Evolutionary conservation across 2,329 filamentous ascomycete species (phyloP).

Genomic region (Fusarium siculi): DNA sequence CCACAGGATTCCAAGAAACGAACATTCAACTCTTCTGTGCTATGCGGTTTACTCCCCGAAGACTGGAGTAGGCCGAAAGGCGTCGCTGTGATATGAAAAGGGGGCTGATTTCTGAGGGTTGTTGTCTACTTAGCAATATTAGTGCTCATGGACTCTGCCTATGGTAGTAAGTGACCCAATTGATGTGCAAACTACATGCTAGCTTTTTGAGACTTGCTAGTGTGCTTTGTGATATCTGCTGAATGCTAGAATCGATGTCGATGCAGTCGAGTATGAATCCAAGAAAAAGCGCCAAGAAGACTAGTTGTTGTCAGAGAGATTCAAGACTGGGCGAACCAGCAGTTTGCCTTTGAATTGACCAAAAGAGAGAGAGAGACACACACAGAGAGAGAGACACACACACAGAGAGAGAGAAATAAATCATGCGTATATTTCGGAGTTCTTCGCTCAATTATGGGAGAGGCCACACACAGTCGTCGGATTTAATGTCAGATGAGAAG

Average conservation of each 20-base stretch:
- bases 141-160: neutral
- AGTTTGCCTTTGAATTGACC: neutral
- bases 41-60: neutral
- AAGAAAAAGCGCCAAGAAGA: neutral
- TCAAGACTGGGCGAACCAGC: neutral
- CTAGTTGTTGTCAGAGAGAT: neutral
- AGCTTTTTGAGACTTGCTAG: neutral
- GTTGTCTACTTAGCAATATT: neutral
- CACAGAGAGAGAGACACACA: no score
- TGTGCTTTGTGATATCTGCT: neutral
- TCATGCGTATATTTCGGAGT: neutral
- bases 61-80: neutral
- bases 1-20: neutral
- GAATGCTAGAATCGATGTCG: neutral
- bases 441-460: neutral
- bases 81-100: neutral
- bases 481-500: neutral
- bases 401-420: neutral
- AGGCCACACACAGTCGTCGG: neutral
- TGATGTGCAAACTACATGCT: neutral
- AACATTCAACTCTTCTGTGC: neutral
- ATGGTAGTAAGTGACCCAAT: neutral
- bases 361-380: neutral
- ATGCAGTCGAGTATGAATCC: neutral
- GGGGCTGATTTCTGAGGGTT: neutral